A percentile compares a stretch with the other conserved stretches of the same genome.
phyloP scores from a whole-genome alignment of 768 basidiomycete genomes.

The Serendipita indica region DNA sequence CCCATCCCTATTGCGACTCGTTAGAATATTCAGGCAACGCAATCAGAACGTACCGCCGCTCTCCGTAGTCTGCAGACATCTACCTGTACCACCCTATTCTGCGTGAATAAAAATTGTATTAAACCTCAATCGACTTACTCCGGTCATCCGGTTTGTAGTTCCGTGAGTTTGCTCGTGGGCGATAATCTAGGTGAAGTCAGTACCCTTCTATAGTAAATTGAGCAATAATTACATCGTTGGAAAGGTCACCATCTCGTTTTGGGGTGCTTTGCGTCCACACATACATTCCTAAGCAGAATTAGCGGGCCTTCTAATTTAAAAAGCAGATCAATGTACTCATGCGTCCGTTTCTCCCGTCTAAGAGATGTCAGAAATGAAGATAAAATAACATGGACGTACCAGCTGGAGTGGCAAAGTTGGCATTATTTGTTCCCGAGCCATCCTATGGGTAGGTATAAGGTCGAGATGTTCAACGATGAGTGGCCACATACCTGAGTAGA shows the following conservation, averaged over 20 bases:
- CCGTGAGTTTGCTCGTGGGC: conserved; percentile 40
- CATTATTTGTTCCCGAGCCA: conserved; percentile 30
- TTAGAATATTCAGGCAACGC: too few relatives aligned
- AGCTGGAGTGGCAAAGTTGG: conserved; percentile 27
- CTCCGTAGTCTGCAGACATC: conserved; percentile 49
- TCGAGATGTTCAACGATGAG: conserved; percentile 29
- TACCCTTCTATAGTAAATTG: too few relatives aligned
- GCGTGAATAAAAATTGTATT: not conserved
- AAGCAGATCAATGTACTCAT: too few relatives aligned
- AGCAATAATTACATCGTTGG: conserved; percentile 46
- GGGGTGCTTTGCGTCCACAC: conserved; percentile 32
- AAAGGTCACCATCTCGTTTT: conserved; percentile 46
- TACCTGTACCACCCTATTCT: conserved; percentile 31
- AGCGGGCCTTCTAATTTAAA: too few relatives aligned
- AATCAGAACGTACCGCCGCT: conserved; percentile 51
- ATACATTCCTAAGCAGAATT: too few relatives aligned
- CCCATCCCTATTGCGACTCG: too few relatives aligned
- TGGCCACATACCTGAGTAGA: conserved; percentile 27
- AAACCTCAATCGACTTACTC: conserved; percentile 15
- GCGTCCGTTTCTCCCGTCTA: conserved; percentile 24
- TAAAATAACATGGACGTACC: conserved; percentile 30
- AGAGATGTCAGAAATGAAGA: conserved; percentile 26
- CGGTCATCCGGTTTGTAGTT: conserved; percentile 34
- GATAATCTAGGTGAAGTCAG: too few relatives aligned
- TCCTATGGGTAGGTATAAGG: conserved; percentile 17